Base-by-base conservation (phyloP, 2,329 filamentous ascomycete species). In the Colletotrichum zoysiae region DNA sequence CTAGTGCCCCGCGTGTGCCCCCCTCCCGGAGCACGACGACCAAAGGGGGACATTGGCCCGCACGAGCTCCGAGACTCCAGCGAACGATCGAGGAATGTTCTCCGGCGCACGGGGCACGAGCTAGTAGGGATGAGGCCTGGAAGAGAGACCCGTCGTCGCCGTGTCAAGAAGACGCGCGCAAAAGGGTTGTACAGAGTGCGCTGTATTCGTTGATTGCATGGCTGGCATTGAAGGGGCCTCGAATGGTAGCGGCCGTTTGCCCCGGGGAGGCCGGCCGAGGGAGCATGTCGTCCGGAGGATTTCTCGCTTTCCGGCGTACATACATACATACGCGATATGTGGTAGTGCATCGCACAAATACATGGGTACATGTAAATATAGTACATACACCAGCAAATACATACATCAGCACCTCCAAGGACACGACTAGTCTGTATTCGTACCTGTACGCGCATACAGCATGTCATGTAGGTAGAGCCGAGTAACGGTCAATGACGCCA, bases 21-120 rank as follows among this genome's bases (percentile, higher is more conserved):
- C 42, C 42, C 6, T 20, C 18, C 42, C 44, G 69, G 69, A 71
- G 65, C 58, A 56, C n/a, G n/a, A 56, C 7, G 38, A 69, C 69
- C 35, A 64, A 71, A 46, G 69, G 55, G 59, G 69, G 69, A 56
- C 69, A 71, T 60, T 64, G 59, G 46, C 59, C 69, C 69, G 69
- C 59, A 51, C n/a, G 65, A 64, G 69, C 65, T 71, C 69, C 65
- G 59, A 69, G 69, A 61, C 35, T 56, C 55, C 33, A 64, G 7
- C 35, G 53, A 71, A 71, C 69, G 40, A 71, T 69, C 53, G 59
- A 71, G 69, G 69, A 71, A 71, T 71, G 42, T 69, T 69, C 65
- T 69, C 69, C 69, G 69, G 59, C 48, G 69, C 69, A 69, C 65
- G 69, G 69, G 33, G 53, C 69, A 71, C n/a, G 57, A 55, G 23